These are phyloP conservation scores for Neurospora tetraspora DNA, from an alignment of 495 filamentous ascomycete species.

Conservation along the genomic window DNA sequence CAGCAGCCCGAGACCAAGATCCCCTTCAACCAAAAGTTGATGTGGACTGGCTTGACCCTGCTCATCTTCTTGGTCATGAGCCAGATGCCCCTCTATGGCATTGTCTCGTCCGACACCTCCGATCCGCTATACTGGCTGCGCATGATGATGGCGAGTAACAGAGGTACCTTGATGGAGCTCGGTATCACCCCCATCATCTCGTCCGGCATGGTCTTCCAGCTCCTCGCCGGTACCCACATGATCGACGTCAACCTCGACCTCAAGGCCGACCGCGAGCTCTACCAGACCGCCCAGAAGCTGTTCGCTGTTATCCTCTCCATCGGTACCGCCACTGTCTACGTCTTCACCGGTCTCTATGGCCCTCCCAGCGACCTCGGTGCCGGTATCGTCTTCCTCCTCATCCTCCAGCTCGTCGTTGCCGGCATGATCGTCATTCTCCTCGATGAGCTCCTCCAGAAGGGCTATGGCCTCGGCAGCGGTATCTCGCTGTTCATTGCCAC, in stretches of 20 bases:
- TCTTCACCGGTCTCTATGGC: conserved; percentile 96
- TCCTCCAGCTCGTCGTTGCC: conserved; percentile 92
- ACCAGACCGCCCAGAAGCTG: conserved; percentile 99
- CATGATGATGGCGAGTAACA: conserved; percentile 99
- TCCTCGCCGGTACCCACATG: conserved; percentile 97
- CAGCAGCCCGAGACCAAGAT: conserved; percentile 92
- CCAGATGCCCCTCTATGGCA: conserved; percentile 96
- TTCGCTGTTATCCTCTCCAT: conserved; percentile 97
- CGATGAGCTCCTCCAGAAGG: conserved; percentile 98
- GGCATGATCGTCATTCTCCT: conserved; percentile 98
- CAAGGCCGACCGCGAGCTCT: conserved; percentile 97
- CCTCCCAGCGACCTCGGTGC: conserved; percentile 91
- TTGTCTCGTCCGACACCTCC: conserved; percentile 91
- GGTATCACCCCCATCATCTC: conserved; percentile 99
- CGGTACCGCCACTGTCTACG: conserved; percentile 92
- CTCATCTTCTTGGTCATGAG: conserved; percentile 99
- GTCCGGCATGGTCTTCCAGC: conserved; percentile 99
- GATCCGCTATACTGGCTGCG: conserved; percentile 99
- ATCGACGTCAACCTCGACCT: conserved; percentile 99
- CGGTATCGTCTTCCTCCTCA: conserved; percentile 93
- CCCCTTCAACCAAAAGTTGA: conserved; percentile 97
- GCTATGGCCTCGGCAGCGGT: conserved; percentile 94
- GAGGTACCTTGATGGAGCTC: conserved; percentile 97
- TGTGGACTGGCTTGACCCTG: conserved; percentile 98
- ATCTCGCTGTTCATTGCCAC: conserved; percentile 99